Evolutionary conservation across 306 rosid genomes (phyloP), one percentile per base, ranked within the genome.

Genomic region (Spatholobus suberectus): DNA sequence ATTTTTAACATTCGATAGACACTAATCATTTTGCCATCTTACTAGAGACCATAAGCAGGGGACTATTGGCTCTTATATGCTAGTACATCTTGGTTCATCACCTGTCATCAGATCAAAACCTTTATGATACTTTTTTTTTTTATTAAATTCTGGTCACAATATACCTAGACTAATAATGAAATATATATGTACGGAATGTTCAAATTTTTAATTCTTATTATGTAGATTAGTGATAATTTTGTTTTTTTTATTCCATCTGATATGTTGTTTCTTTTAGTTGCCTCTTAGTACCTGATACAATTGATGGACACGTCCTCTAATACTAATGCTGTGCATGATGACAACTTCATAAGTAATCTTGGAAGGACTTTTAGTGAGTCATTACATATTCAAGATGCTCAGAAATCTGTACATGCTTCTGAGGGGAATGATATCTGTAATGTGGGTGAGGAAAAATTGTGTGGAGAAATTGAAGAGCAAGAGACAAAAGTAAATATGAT

Each of bases 221-320:
- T 59, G 58, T n/a, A 54, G 5, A n/a, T 71, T 49, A 21, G 73
- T 10, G 41, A 35, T 75, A 34, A 20, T 49, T 49, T 18, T 62
- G 38, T 12, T 35, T 41, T 40, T 55, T 43, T 71, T 17, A 14
- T 71, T 75, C 18, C 23, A 68, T 69, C 65, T 76, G 66, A 57
- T 57, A 20, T 76, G 63, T 6, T 76, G 23, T 55, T 40, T 66
- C 69, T 54, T 52, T 40, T 67, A 43, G 78, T 63, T 83, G 49
- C 62, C 67, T 24, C 83, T 81, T 81, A 88, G 92, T 55, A 43
- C 80, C 43, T 80, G 77, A 70, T 65, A 58, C 85, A 85, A 88
- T 82, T 83, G 61, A 96, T 92, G 98, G 99, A 90, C 81, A n/a
- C 76, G 73, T 59, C 70, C 75, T 80, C 88, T 83, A 41, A 83